These are phyloP conservation scores for Senna siamea DNA, from an alignment of 306 rosid genomes.

Conservation along the genomic window DNA sequence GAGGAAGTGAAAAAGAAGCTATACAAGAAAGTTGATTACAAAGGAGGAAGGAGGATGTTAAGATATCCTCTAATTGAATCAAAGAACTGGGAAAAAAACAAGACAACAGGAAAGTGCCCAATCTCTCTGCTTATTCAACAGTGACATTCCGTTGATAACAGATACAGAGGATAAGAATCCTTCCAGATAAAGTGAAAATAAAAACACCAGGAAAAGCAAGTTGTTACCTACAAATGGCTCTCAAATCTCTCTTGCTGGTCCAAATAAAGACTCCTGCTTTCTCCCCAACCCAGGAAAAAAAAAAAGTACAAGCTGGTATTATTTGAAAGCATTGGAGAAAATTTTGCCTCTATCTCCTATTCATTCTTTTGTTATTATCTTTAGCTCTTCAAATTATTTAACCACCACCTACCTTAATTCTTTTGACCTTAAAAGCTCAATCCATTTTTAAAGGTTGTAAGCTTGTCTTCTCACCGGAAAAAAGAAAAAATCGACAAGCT, in stretches of 20 bases:
- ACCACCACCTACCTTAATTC: neutral
- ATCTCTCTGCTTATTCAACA: neutral
- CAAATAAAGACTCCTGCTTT: neutral
- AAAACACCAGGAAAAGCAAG: neutral
- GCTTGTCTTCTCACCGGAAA: neutral
- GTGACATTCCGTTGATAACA: neutral
- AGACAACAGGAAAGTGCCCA: neutral
- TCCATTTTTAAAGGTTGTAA: neutral
- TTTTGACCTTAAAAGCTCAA: neutral
- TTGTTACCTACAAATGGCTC: neutral
- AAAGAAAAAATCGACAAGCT: conserved; percentile 5
- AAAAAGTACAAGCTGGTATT: too few species aligned
- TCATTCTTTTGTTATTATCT: neutral
- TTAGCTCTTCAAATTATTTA: neutral
- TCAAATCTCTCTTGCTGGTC: neutral
- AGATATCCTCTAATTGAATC: neutral
- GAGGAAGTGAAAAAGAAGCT: neutral
- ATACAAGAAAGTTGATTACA: neutral
- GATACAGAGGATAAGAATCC: neutral
- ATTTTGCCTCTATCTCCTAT: neutral
- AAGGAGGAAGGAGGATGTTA: neutral
- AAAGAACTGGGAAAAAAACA: neutral
- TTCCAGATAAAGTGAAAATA: neutral
- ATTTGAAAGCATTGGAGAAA: conserved; percentile 4
- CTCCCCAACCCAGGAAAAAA: too few species aligned